Base-by-base conservation (phyloP, 2,329 filamentous ascomycete genomes). In the Colletotrichum chrysophilum region DNA sequence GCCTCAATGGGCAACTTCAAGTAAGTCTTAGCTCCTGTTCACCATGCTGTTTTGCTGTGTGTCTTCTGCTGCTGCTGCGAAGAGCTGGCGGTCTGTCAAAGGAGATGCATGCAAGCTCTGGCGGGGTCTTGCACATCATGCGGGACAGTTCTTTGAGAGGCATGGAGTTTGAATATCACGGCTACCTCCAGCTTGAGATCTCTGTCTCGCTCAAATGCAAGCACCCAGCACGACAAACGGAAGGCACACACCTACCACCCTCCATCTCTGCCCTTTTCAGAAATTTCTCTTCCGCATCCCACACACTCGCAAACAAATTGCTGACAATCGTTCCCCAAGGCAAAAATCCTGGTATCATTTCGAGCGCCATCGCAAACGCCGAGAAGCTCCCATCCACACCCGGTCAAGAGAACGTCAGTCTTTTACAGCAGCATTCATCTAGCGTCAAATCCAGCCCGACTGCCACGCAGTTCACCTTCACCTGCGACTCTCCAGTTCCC, bases 381-480 rank as follows among this genome's bases (percentile, higher is more conserved):
- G 95, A 94, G 76, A 94, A 93, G 79, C 87, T 92, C 78, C 89
- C 91, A 16, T 88, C 91, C 3, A 87, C 89, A 16, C 89, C 88
- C 79, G 94, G 93, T 16, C 93, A 95, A 82, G 94, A 96, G 81
- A 97, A 95, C 84, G 89, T 93, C 77, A 96, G 94, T 83, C 89
- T 96, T 75, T 86, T 97, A 65, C 93, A 95, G 73, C 94, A 95
- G 82, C 92, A 94, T 83, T 81, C 82, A 10, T 87, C 90, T 21
- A 85, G 88, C 7, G 88, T 88, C 74, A 93, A 91, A 80, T 82
- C 90, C 5, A 92, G 90, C 43, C 92, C 94, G 6, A 91, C 93
- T 7, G 95, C 96, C 72, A 94, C 94, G 1, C 95, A 98, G 80
- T 99, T 99, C 83, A 99, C 97, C 12, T 99, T 99, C 82, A 98